Evolutionary conservation across 2,329 filamentous ascomycete species (phyloP), one percentile per base, ranked within the genome.

Genomic region (Penicillium thymicola): DNA sequence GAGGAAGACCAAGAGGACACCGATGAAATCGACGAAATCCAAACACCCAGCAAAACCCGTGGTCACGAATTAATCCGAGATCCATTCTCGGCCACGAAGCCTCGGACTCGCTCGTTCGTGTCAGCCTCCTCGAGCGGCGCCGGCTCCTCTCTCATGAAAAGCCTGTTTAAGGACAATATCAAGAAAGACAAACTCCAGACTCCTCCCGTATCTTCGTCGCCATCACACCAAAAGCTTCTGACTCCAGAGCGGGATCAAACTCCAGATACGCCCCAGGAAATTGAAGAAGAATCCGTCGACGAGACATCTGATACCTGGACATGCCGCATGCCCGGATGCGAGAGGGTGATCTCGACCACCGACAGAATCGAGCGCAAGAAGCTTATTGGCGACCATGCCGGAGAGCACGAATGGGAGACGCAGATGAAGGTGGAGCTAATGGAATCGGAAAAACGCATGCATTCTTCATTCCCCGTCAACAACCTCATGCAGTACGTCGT

Each of bases 341-440:
- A 59, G 7, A 66, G 59, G 38, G 27, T 51, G 4, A 58, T 66
- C 23, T 38, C 23, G 13, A 54, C 42, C 2, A 59, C 42, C 21
- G 59, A 65, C 30, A 54, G 50, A n/a, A 34, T 50, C 4, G 55
- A 65, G 42, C 64, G 64, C 41, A 51, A 59, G 47, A 59, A 63
- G 30, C 57, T 65, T 7, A 60, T 66, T 21, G 63, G 62, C 18
- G 55, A 54, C 4, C 64, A 66, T 40, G 64, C 63, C 23, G 55
- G 57, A 11, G 64, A 66, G 34, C 64, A 66, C 49, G 64, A 66
- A 28, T 66, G 64, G 64, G 59, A 66, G 9, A 59, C 37, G 5
- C 64, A 66, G 40, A 66, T 66, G 64, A 59, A 63, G 27, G 60
- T 66, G n/a, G 64, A 66, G 30, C 47, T 66, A 10, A 59, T 66